Evolutionary conservation across 23 red algal genomes (phyloP).

Genomic region (Pyropia haitanensis): DNA sequence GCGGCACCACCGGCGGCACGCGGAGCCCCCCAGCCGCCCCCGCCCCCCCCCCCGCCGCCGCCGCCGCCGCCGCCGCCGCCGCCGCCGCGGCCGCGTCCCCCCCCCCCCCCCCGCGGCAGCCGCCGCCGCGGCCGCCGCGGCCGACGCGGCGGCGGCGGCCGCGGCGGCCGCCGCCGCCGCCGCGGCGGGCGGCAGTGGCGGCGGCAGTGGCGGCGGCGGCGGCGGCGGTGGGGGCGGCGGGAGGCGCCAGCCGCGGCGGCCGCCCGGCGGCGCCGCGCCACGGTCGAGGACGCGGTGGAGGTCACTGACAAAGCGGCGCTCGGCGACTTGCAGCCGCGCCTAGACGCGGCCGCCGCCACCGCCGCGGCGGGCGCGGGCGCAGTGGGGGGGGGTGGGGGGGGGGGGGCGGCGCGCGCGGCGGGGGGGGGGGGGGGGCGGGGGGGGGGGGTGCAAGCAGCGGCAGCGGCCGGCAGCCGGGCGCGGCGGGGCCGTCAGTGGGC

Average conservation of each 20-base stretch:
- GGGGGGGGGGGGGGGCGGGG: too few relatives aligned
- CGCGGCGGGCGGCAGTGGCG: background rate
- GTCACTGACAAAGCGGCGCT: slow-evolving; percentile 35
- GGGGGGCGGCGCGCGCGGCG: too few relatives aligned
- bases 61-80: background rate
- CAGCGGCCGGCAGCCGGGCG: too few relatives aligned
- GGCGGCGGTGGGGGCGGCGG: slow-evolving; percentile 22
- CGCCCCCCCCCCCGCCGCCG: background rate
- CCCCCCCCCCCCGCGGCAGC: background rate
- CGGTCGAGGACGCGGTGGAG: slow-evolving; percentile 22
- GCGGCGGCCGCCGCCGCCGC: too few relatives aligned
- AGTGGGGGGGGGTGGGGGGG: too few relatives aligned
- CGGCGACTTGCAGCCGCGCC: slow-evolving; percentile 44
- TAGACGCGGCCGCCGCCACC: too few relatives aligned
- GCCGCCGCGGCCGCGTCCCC: background rate
- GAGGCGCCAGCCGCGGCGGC: background rate
- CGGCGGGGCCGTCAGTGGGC: too few relatives aligned
- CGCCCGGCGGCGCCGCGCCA: slow-evolving; percentile 6
- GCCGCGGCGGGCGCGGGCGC: too few relatives aligned
- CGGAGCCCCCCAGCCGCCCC: background rate
- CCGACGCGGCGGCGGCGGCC: too few relatives aligned
- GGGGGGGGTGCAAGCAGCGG: too few relatives aligned
- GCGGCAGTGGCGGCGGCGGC: background rate
- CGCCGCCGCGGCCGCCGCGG: background rate
- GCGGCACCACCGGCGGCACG: too few relatives aligned